phyloP scores from a whole-genome alignment of 371 early-diverging fungal species.

The Mucor indicus region DNA sequence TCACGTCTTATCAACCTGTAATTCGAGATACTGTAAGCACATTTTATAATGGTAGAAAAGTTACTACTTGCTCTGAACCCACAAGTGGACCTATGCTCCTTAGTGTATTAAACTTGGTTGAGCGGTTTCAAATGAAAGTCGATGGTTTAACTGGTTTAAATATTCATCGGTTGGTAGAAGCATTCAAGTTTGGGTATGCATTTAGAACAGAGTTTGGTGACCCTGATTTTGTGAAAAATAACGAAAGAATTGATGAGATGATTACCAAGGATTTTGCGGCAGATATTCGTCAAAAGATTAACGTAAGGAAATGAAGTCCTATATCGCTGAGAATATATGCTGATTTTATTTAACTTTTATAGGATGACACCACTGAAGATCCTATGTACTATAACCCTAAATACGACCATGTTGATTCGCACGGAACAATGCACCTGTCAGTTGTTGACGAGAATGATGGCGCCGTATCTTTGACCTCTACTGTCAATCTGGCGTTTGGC shows the following conservation, averaged over 20 bases:
- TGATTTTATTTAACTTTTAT: neutral
- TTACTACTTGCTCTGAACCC: slow-evolving; percentile 69
- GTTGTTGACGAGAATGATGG: slow-evolving; percentile 83
- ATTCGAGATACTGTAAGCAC: slow-evolving; percentile 63
- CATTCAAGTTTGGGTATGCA: slow-evolving; percentile 90
- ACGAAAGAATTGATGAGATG: slow-evolving; percentile 55
- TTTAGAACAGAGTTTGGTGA: slow-evolving; percentile 83
- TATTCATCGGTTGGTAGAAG: slow-evolving; percentile 83
- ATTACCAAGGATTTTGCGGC: slow-evolving; percentile 69
- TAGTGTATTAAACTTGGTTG: slow-evolving; percentile 86
- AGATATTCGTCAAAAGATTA: slow-evolving; percentile 65
- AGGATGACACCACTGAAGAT: slow-evolving; percentile 36
- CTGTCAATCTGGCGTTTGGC: slow-evolving; percentile 95
- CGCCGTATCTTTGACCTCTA: slow-evolving; percentile 91
- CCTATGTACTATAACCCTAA: slow-evolving; percentile 75
- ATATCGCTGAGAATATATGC: neutral
- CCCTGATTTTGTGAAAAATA: slow-evolving; percentile 64
- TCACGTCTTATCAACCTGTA: slow-evolving; percentile 66
- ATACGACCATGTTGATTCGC: slow-evolving; percentile 78
- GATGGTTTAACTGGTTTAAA: slow-evolving; percentile 57
- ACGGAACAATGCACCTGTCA: slow-evolving; percentile 98
- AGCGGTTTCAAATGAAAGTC: slow-evolving; percentile 69
- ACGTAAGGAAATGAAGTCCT: slow-evolving; percentile 34
- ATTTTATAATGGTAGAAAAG: slow-evolving; percentile 75
- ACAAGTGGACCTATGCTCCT: slow-evolving; percentile 83